A percentile compares a stretch with the other conserved stretches of the same genome.
Conservation (phyloP, 768 basidiomycete genomes). For the Lactarius pseudohatsudake region DNA sequence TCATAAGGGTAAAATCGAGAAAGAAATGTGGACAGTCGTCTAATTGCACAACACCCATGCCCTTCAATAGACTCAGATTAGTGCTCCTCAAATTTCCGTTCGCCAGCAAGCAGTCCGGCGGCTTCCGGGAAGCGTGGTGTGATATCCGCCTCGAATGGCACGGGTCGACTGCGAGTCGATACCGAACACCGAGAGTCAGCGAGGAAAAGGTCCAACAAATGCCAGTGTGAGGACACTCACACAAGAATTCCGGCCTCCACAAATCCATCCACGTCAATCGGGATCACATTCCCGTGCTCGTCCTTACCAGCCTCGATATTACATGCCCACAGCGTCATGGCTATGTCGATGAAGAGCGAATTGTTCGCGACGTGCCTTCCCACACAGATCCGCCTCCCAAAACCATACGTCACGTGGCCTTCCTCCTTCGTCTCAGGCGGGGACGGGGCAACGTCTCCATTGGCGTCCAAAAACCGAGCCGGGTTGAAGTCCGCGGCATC, state of each 20-base stretch:
- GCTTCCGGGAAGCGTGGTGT: constrained; percentile 4
- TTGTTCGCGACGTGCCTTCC: constrained; percentile 28
- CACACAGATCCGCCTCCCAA: constrained; percentile 28
- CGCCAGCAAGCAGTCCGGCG: not conserved
- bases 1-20: too few species aligned
- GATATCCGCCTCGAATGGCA: constrained; percentile 5
- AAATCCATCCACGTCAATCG: not conserved
- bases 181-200: not conserved
- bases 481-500: constrained; percentile 31
- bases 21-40: too few species aligned
- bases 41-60: too few species aligned
- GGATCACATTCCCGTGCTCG: not conserved
- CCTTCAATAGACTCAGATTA: not conserved
- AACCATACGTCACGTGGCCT: constrained; percentile 33
- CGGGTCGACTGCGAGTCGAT: not conserved
- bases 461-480: constrained; percentile 31
- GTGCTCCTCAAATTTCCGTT: constrained; percentile 25
- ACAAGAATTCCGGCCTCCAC: not conserved
- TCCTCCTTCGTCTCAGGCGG: constrained; percentile 34
- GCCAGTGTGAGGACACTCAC: not conserved
- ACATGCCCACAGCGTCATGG: constrained; percentile 33
- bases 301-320: constrained; percentile 19
- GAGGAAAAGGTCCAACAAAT: too few species aligned
- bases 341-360: constrained; percentile 36
- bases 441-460: constrained; percentile 26